Evolutionary conservation across 306 rosid genomes (phyloP).

Genomic region (Coriaria nepalensis): DNA sequence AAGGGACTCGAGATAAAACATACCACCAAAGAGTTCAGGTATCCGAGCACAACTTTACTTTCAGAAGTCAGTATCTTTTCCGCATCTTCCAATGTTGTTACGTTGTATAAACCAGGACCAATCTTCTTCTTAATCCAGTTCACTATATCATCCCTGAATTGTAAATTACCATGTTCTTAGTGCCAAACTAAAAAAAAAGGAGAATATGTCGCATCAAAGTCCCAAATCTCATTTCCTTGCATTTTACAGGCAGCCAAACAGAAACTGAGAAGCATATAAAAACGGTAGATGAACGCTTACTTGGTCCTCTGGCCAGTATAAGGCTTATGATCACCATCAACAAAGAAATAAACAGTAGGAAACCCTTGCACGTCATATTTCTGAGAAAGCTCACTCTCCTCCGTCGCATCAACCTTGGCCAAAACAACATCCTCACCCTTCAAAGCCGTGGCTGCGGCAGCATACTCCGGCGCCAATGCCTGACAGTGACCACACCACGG

Average conservation of each 20-base stretch:
- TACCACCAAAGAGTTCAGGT: constrained; percentile 85
- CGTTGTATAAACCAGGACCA: constrained; percentile 73
- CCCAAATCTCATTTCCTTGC: neutral
- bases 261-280: neutral
- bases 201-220: neutral
- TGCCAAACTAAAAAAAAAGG: neutral
- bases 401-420: constrained; percentile 86
- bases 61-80: constrained; percentile 53
- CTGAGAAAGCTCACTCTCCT: constrained; percentile 69
- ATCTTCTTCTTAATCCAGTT: constrained; percentile 91
- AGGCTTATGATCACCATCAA: constrained; percentile 68
- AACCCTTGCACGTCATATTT: constrained; percentile 78
- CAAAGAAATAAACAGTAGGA: constrained; percentile 61
- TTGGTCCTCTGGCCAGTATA: constrained; percentile 70
- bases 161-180: constrained; percentile 5
- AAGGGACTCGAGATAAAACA: constrained; percentile 12
- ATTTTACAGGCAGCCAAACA: neutral
- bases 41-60: constrained; percentile 69
- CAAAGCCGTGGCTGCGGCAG: constrained; percentile 83
- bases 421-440: constrained; percentile 50
- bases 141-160: constrained; percentile 68
- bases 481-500: constrained; percentile 99
- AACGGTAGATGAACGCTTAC: constrained; percentile 25
- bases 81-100: constrained; percentile 75
- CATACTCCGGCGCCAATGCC: constrained; percentile 84